These are phyloP conservation scores for Podila epigama DNA, from an alignment of 192 early-diverging fungal species.

Conservation along the genomic window DNA sequence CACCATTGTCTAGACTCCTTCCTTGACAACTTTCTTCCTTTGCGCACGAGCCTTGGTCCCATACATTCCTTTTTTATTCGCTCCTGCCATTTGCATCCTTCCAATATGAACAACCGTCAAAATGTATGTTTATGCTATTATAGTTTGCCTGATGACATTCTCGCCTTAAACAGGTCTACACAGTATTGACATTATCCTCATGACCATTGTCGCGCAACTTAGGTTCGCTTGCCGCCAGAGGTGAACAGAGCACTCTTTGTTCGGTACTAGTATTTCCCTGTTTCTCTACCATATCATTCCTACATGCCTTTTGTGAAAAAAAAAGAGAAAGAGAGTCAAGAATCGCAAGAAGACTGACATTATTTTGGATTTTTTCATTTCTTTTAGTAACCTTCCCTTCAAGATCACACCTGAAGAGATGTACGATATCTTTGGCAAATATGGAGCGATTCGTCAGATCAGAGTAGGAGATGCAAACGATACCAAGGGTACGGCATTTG, in stretches of 20 bases:
- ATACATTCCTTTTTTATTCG: background rate
- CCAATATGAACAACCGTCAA: slow-evolving; percentile 21
- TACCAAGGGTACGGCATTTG: slow-evolving; percentile 95
- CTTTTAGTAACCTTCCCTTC: slow-evolving; percentile 88
- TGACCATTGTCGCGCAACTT: background rate
- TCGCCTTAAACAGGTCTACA: background rate
- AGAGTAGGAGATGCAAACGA: slow-evolving; percentile 82
- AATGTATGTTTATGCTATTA: background rate
- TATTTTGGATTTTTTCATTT: background rate
- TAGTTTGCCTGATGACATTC: background rate
- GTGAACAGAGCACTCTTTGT: slow-evolving; percentile 96
- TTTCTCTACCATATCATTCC: background rate
- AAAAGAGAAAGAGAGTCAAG: too few relatives aligned
- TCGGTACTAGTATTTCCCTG: slow-evolving; percentile 49
- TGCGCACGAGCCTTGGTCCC: background rate
- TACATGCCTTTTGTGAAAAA: too few relatives aligned
- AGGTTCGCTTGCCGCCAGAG: slow-evolving; percentile 86
- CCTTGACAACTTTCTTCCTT: background rate
- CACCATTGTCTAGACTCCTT: background rate
- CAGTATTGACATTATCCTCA: background rate
- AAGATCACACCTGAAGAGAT: slow-evolving; percentile 97
- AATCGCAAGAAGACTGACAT: too few relatives aligned
- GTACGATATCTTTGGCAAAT: slow-evolving; percentile 98
- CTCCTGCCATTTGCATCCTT: background rate
- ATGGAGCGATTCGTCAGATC: slow-evolving; percentile 95